phyloP scores from a whole-genome alignment of 371 early-diverging fungal genomes.

The Mortierella sp. region DNA sequence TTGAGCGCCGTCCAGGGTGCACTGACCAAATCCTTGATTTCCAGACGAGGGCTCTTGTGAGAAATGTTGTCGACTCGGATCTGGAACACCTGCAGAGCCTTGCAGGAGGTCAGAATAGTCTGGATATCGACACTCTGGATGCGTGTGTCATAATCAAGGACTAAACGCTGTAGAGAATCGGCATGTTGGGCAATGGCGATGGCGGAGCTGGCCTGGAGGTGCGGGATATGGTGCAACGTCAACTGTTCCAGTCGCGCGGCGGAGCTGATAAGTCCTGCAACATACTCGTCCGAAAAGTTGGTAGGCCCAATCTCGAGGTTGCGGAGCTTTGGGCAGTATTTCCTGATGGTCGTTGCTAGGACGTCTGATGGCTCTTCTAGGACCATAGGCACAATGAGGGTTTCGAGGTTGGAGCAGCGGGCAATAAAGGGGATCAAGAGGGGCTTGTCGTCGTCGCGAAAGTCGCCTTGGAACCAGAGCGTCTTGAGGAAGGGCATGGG shows the following conservation, averaged over 20 bases:
- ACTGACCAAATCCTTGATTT: slow-evolving; percentile 15
- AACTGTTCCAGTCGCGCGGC: slow-evolving; percentile 6
- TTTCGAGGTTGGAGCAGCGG: slow-evolving; percentile 12
- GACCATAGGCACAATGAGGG: slow-evolving; percentile 3
- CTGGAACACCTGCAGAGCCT: slow-evolving; percentile 6
- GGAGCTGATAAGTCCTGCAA: slow-evolving; percentile 4
- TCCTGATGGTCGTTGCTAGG: slow-evolving; percentile 8
- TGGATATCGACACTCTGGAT: slow-evolving; percentile 8
- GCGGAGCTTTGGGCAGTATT: slow-evolving; percentile 10
- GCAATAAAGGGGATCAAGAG: slow-evolving; percentile 9
- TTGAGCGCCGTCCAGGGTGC: slow-evolving; percentile 10
- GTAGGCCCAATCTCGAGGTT: slow-evolving; percentile 8
- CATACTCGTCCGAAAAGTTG: slow-evolving; percentile 10
- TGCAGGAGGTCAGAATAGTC: slow-evolving; percentile 4
- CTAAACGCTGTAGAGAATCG: background rate
- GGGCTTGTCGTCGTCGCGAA: slow-evolving; percentile 12
- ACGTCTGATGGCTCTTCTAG: slow-evolving; percentile 7
- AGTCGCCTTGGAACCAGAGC: slow-evolving; percentile 10
- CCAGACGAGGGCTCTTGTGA: slow-evolving; percentile 5
- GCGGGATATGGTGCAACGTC: slow-evolving; percentile 9
- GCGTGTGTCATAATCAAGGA: slow-evolving; percentile 3
- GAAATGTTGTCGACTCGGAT: slow-evolving; percentile 9
- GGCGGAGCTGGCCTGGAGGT: background rate
- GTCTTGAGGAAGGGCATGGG: slow-evolving; percentile 10
- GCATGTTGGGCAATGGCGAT: slow-evolving; percentile 11